Evolutionary conservation across 2,329 filamentous ascomycete genomes (phyloP).

Genomic region (Talaromyces sp.): DNA sequence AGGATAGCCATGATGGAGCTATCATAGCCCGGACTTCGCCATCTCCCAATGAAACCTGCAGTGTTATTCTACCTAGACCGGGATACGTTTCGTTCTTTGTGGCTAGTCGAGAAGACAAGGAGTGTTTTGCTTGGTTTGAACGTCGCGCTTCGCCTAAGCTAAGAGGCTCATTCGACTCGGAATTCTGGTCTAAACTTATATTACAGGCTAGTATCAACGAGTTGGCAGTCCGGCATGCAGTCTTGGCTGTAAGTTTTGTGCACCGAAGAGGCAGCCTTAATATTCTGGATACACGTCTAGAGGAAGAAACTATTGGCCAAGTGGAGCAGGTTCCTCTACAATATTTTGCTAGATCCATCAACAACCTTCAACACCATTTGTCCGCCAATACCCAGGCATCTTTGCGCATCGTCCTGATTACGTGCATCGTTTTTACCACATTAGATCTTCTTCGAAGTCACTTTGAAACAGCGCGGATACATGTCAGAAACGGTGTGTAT

Average conservation of each 20-base stretch:
- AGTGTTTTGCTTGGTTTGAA: constrained; percentile 14
- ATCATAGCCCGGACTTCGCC: neutral
- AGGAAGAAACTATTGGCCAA: neutral
- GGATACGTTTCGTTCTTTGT: constrained; percentile 12
- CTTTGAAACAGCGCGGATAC: constrained; percentile 5
- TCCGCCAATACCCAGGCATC: constrained; percentile 4
- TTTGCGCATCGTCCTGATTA: constrained; percentile 11
- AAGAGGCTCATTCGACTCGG: constrained; percentile 7
- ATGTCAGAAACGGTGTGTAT: constrained; percentile 7
- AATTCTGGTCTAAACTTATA: constrained; percentile 11
- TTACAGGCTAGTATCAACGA: constrained; percentile 13
- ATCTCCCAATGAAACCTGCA: neutral
- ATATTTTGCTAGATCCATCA: constrained; percentile 12
- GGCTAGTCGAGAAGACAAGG: constrained; percentile 9
- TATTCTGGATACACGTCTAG: neutral
- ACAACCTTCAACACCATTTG: constrained; percentile 4
- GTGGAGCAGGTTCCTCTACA: neutral
- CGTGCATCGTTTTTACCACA: constrained; percentile 8
- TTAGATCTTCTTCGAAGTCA: constrained; percentile 13
- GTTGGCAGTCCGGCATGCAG: constrained; percentile 10
- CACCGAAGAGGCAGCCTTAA: constrained; percentile 1
- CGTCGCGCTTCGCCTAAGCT: constrained; percentile 7
- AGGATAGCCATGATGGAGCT: neutral
- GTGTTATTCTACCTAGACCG: neutral
- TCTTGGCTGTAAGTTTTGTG: constrained; percentile 10